Evolutionary conservation across 768 basidiomycete species (phyloP).

Genomic region (Sarcomyxa edulis): DNA sequence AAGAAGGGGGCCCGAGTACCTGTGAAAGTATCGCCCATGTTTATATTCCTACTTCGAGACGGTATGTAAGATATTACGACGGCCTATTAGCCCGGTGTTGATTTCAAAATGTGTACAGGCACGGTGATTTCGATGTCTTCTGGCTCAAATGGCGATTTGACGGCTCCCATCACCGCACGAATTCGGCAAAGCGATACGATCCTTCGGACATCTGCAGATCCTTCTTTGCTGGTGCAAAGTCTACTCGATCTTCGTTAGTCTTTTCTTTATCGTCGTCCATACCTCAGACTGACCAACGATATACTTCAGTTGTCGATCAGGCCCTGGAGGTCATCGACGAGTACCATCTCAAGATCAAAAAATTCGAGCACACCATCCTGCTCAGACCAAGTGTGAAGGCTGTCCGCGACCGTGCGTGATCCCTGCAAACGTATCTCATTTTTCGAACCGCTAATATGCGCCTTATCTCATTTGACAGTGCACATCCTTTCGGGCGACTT

Average conservation of each 20-base stretch:
- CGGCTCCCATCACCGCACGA: slow-evolving; percentile 54
- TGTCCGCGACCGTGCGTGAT: slow-evolving; percentile 55
- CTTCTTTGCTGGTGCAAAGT: slow-evolving; percentile 64
- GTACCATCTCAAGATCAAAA: slow-evolving; percentile 55
- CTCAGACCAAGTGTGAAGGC: slow-evolving; percentile 53
- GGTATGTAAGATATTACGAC: slow-evolving; percentile 36
- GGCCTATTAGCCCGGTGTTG: too few species aligned
- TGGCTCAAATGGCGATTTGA: slow-evolving; percentile 39
- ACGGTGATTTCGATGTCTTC: slow-evolving; percentile 60
- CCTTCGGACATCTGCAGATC: slow-evolving; percentile 57
- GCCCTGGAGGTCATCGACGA: slow-evolving; percentile 62
- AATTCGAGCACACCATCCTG: slow-evolving; percentile 54
- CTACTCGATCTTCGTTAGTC: slow-evolving; percentile 53
- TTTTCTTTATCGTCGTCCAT: too few species aligned
- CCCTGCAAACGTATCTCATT: not conserved
- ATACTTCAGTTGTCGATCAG: slow-evolving; percentile 52
- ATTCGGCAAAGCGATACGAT: slow-evolving; percentile 54
- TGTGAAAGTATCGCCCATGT: slow-evolving; percentile 57
- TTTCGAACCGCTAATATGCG: not conserved
- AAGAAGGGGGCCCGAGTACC: slow-evolving; percentile 49
- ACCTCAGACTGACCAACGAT: not conserved
- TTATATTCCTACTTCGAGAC: slow-evolving; percentile 62
- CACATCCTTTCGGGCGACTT: slow-evolving; percentile 73
- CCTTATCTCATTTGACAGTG: slow-evolving; percentile 30
- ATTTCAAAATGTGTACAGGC: too few species aligned